phyloP scores from a whole-genome alignment of 176 grass and related monocot genomes.

The Musa beccarii region DNA sequence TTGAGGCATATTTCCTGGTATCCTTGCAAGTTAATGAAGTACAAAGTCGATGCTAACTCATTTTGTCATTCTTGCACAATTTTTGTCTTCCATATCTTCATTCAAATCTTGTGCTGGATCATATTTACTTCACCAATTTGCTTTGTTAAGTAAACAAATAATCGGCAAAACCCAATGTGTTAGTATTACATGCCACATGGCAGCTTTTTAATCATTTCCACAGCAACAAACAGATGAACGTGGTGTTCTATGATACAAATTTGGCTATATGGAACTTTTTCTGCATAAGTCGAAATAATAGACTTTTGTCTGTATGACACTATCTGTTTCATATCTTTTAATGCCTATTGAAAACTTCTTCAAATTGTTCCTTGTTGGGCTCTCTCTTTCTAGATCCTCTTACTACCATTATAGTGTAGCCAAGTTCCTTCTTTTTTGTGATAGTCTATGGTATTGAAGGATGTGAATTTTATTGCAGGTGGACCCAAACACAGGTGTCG shows the following conservation, averaged over 20 bases:
- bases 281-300: too few species aligned
- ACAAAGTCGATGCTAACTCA: neutral
- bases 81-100: neutral
- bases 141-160: neutral
- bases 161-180: neutral
- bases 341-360: too few species aligned
- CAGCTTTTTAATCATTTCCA: neutral
- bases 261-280: too few species aligned
- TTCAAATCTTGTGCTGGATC: neutral
- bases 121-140: neutral
- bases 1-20: neutral
- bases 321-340: too few species aligned
- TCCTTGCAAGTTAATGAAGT: neutral
- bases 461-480: conserved; percentile 41
- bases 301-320: too few species aligned
- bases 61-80: neutral
- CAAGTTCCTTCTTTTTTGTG: neutral
- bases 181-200: neutral
- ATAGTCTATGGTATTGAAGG: neutral
- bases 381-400: neutral
- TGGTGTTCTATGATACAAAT: too few species aligned
- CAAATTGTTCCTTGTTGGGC: too few species aligned
- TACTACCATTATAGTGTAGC: neutral
- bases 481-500: conserved; percentile 77
- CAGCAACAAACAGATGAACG: neutral